Evolutionary conservation across 768 basidiomycete genomes (phyloP).

Genomic region (Phlebiopsis gigantea): DNA sequence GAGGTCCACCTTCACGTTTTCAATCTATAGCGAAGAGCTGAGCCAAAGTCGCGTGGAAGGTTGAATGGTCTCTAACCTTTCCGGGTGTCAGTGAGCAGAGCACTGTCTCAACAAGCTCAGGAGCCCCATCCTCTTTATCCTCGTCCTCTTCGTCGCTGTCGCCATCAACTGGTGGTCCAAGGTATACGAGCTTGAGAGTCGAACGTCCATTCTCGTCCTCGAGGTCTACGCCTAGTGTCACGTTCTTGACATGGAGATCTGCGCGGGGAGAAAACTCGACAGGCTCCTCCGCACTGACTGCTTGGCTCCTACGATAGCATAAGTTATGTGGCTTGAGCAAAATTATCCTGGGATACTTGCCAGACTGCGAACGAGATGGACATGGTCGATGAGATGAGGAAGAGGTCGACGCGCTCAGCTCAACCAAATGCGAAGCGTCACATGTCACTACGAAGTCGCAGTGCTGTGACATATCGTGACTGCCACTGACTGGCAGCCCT

Average conservation of each 20-base stretch:
- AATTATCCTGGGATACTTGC: background rate
- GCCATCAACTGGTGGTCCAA: constrained; percentile 4
- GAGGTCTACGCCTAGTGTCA: constrained; percentile 11
- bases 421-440: too few relatives aligned
- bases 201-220: constrained; percentile 10
- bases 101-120: constrained; percentile 40
- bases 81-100: constrained; percentile 79
- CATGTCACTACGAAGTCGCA: too few relatives aligned
- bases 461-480: too few relatives aligned
- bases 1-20: constrained; percentile 69
- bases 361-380: constrained; percentile 4
- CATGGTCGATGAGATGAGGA: too few relatives aligned
- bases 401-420: too few relatives aligned
- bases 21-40: constrained; percentile 45
- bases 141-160: constrained; percentile 13
- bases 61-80: constrained; percentile 41
- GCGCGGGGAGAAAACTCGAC: constrained; percentile 22
- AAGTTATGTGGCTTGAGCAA: background rate
- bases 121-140: constrained; percentile 23
- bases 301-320: constrained; percentile 5
- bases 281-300: constrained; percentile 1
- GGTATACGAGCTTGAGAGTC: constrained; percentile 12
- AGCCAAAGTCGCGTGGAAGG: background rate
- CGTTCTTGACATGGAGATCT: constrained; percentile 12
- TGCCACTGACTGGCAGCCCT: too few relatives aligned